Evolutionary conservation across 1,139 yeast genomes (phyloP), one percentile per base, ranked within the genome.

Genomic region (Blastobotrys arbuscula): DNA sequence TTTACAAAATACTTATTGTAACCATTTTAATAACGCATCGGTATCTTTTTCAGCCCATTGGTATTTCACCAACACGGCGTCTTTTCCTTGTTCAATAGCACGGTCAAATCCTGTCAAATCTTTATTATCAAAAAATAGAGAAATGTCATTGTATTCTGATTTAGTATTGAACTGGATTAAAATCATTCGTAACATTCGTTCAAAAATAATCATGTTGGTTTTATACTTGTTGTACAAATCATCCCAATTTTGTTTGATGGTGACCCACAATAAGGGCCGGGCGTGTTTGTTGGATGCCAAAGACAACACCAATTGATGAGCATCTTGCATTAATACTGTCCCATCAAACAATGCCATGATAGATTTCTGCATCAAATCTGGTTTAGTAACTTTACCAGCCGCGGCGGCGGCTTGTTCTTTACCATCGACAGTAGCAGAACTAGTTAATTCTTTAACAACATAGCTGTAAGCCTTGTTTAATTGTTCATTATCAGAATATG

Each of bases 301-400:
- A 18, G 81, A 70, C 15, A 67, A 67, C 1, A 80, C 76, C 51
- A 82, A 67, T 60, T 76, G 81, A 59, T 81, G 84, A 23, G 79
- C 73, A 62, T 85, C 88, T 86, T 85, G 86, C 41, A 76, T 76
- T n/a, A 86, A 84, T 31, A 83, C 69, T 54, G 54, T 61, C 3
- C 72, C 68, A 23, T 69, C 61, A 38, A 73, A 60, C 40, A 80
- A 64, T 54, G 71, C 60, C 0, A 59, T 61, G 33, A 80, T 59
- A 45, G 79, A 66, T 49, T 62, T 62, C 12, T 66, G 61, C 38
- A 77, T 66, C 35, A 71, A 66, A 12, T 60, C 60, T 5, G 64
- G 58, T 44, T 72, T 68, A n/a, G 67, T 64, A n/a, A 78, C 74
- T 8, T 73, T 65, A 3, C 92, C 92, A 47, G 84, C 66, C 0